A percentile compares a stretch with the other conserved stretches of the same genome.
These are phyloP conservation scores for Pichia ethanolica DNA, from an alignment of 805 yeast genomes.

Conservation along the genomic window DNA sequence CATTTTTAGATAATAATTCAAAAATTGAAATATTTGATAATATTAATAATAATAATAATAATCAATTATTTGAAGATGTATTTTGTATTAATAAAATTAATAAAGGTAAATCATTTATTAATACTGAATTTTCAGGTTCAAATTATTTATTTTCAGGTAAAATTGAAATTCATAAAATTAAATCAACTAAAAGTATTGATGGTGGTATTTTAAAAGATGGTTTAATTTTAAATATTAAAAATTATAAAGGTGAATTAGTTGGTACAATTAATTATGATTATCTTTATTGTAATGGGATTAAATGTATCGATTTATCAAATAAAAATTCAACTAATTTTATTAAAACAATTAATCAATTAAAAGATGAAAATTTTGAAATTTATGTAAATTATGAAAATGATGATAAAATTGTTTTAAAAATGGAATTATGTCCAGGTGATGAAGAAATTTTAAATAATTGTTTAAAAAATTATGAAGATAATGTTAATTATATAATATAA, in stretches of 20 bases:
- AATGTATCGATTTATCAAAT: constrained; percentile 9
- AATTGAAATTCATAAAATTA: constrained; percentile 17
- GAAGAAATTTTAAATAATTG: constrained; percentile 7
- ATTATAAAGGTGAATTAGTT: constrained; percentile 12
- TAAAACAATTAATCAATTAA: constrained; percentile 17
- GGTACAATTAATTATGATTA: constrained; percentile 8
- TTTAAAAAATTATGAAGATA: constrained; percentile 1
- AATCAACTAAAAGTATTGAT: background rate
- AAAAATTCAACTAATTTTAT: constrained; percentile 7
- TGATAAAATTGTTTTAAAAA: constrained; percentile 19
- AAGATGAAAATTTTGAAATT: constrained; percentile 18
- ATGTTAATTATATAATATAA: background rate
- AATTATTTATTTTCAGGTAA: constrained; percentile 18
- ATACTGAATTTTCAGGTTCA: background rate
- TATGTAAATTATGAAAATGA: constrained; percentile 13
- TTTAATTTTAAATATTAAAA: constrained; percentile 11
- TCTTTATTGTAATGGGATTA: background rate
- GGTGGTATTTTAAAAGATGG: background rate
- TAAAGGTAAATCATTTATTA: too few species aligned
- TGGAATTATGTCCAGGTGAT: constrained; percentile 23
- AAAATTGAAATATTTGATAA: background rate
- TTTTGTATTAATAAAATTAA: background rate
- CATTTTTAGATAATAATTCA: background rate
- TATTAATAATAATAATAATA: too few species aligned
- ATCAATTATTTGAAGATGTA: background rate